These are phyloP conservation scores for Ceratocystis cacaofunesta DNA, from an alignment of 2,329 filamentous ascomycete genomes.

Conservation along the genomic window DNA sequence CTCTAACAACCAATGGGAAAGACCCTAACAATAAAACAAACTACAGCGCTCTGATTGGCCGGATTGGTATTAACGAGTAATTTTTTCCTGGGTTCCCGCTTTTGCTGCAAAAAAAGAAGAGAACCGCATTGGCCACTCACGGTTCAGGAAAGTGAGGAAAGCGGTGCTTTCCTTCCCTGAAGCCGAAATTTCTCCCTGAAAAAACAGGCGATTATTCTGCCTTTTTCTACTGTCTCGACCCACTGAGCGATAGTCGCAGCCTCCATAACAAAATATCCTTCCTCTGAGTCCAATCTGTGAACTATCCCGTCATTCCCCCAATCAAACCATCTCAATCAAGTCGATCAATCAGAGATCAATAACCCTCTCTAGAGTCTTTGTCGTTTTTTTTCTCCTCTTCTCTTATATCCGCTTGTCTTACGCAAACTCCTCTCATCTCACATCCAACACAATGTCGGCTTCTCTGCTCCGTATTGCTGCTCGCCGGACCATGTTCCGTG, in stretches of 20 bases:
- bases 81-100: constrained; percentile 15
- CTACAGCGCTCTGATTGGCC: constrained; percentile 15
- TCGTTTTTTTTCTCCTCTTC: constrained; percentile 19
- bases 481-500: constrained; percentile 48
- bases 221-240: not conserved
- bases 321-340: not conserved
- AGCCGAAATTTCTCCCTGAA: constrained; percentile 12
- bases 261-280: constrained; percentile 10
- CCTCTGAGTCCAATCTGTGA: constrained; percentile 4
- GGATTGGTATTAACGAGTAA: constrained; percentile 1
- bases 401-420: not conserved
- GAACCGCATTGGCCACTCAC: constrained; percentile 15
- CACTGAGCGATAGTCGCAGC: constrained; percentile 12
- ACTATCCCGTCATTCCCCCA: constrained; percentile 8
- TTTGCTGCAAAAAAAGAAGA: constrained; percentile 7
- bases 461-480: constrained; percentile 56
- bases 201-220: constrained; percentile 16
- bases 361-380: constrained; percentile 15
- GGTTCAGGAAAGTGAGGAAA: constrained; percentile 9
- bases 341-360: constrained; percentile 20
- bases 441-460: constrained; percentile 41
- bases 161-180: constrained; percentile 10
- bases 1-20: not conserved
- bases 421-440: not conserved
- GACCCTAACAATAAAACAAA: constrained; percentile 4